phyloP scores from a whole-genome alignment of 1,284 basidiomycete genomes.

The Coniferiporia sulphurascens region DNA sequence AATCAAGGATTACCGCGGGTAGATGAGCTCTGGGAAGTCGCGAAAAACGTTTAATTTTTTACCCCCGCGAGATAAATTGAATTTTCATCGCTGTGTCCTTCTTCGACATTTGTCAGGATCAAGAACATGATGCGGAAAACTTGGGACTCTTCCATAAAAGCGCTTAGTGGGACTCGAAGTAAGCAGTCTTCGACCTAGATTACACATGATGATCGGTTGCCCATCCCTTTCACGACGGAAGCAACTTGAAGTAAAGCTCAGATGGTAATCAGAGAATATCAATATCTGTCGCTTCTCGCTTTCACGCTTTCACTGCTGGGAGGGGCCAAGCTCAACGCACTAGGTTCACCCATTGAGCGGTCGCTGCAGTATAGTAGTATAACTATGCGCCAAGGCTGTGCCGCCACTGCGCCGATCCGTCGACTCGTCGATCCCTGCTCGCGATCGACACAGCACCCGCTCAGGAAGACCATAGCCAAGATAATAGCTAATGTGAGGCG shows the following conservation, averaged over 20 bases:
- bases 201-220: background rate
- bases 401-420: no score
- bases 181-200: constrained; percentile 6
- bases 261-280: background rate
- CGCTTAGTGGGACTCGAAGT: constrained; percentile 7
- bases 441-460: no score
- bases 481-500: no score
- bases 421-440: no score
- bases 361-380: no score
- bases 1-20: background rate
- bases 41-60: background rate
- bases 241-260: background rate
- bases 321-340: no score
- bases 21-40: constrained; percentile 1
- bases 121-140: constrained; percentile 10
- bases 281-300: background rate
- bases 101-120: background rate
- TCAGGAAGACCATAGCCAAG: no score
- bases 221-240: background rate
- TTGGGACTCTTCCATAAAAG: constrained; percentile 9
- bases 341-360: no score
- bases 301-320: no score
- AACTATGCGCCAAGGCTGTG: no score
- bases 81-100: background rate
- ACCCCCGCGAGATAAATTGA: constrained; percentile 7